Evolutionary conservation across 192 early-diverging fungal species (phyloP), one percentile per base, ranked within the genome.

Genomic region (Coemansia sp.): DNA sequence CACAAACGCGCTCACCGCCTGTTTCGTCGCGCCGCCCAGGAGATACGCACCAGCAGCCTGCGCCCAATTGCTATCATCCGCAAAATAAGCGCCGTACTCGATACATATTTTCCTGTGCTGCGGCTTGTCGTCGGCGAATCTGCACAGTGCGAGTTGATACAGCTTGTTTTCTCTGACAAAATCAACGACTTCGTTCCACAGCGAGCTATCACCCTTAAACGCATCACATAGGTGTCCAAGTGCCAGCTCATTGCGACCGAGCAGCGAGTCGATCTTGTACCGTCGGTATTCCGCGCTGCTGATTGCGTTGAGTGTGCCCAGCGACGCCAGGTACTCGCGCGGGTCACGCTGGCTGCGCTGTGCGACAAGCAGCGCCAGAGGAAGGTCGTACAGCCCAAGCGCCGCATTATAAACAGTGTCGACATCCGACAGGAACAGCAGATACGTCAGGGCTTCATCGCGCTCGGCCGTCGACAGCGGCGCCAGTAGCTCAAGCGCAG

Each of bases 291-390:
- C 84, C 37, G 83, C 82, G 59, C 48, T 64, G 27, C 88, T 81
- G n/a, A 94, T 70, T 19, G 83, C 83, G 25, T 91, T 85, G 31
- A 98, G 86, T 50, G 88, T 87, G 31, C 88, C 82, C 45, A 98
- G 76, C 68, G 94, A 95, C 0, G 94, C 87, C 31, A 98, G 74
- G 59, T 96, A 98, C 78, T 98, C 97, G 28, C 92, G 82, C 20
- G 96, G 96, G 84, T 98, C 96, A 78, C 91, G 96, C 59, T 98
- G 95, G 23, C 92, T 92, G 74, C 92, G 90, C 68, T 97, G 94
- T n/a, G 95, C 97, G 33, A 97, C 93, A 88, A 95, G 89, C 29
- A 98, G 70, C 2, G 94, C 93, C 29, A 98, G 75, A 14, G 86
- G 78, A 68, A 98, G 91, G 61, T 98, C 92, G 65, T 98, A 98